phyloP scores from a whole-genome alignment of 495 filamentous ascomycete genomes.

The Penicillium pulvis region DNA sequence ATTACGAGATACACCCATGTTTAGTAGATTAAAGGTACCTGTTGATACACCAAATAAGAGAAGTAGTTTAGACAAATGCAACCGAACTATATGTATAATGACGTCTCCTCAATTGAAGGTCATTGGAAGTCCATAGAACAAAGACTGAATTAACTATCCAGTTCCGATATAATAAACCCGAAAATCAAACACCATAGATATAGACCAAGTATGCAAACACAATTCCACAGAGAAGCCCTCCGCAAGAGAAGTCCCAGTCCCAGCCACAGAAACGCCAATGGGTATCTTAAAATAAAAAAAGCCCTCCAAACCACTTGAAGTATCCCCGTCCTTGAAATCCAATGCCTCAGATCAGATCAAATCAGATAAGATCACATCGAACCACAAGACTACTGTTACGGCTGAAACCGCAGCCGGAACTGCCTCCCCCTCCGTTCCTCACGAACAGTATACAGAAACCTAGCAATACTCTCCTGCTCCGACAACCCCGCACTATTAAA shows the following conservation, averaged over 20 bases:
- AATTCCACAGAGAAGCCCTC: not conserved
- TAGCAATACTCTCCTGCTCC: constrained; percentile 86
- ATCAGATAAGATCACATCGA: constrained; percentile 7
- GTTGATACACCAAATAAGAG: not conserved
- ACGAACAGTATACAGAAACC: constrained; percentile 82
- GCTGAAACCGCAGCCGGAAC: constrained; percentile 50
- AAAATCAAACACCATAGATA: not conserved
- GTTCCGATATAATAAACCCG: not conserved
- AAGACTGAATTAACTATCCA: not conserved
- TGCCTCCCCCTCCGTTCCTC: constrained; percentile 47
- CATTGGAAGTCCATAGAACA: not conserved
- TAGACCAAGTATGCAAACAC: not conserved
- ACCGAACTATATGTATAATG: too few relatives aligned
- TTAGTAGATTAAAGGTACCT: not conserved
- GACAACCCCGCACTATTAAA: constrained; percentile 84
- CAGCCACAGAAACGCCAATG: constrained; percentile 26
- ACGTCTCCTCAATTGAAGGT: not conserved
- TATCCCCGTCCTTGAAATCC: not conserved
- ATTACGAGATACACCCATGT: not conserved
- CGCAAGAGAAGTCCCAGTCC: not conserved
- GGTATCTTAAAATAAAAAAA: constrained; percentile 28
- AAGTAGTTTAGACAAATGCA: too few relatives aligned
- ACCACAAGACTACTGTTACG: constrained; percentile 23
- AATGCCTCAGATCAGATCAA: not conserved
- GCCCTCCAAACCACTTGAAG: constrained; percentile 5